These are phyloP conservation scores for Populus simonii DNA, from an alignment of 345 rosid species.

Conservation along the genomic window DNA sequence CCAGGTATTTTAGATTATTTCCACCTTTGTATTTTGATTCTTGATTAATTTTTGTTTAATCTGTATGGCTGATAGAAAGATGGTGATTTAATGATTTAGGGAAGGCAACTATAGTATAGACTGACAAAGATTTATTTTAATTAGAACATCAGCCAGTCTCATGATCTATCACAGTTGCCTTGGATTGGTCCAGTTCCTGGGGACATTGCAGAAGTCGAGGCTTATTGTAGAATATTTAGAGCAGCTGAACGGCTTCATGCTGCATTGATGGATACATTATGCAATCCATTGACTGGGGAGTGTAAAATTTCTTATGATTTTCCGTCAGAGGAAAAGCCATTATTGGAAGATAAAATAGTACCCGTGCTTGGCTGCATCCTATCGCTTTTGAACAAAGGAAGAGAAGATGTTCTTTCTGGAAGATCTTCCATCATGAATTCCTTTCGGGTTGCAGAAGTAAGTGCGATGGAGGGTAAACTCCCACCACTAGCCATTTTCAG, in stretches of 20 bases:
- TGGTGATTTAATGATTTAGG: not conserved
- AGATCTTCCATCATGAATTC: constrained; percentile 55
- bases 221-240: constrained; percentile 91
- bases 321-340: constrained; percentile 71
- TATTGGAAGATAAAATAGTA: constrained; percentile 86
- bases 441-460: constrained; percentile 45
- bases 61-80: not conserved
- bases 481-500: constrained; percentile 93
- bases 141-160: constrained; percentile 44
- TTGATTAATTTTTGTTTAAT: not conserved
- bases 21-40: not conserved
- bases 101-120: not conserved
- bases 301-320: constrained; percentile 74
- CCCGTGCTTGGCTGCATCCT: constrained; percentile 89
- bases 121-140: constrained; percentile 32
- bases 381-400: constrained; percentile 81
- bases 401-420: constrained; percentile 90
- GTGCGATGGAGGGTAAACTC: constrained; percentile 58
- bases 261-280: constrained; percentile 84
- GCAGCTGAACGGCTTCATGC: constrained; percentile 77
- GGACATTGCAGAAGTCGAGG: constrained; percentile 94
- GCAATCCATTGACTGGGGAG: constrained; percentile 95
- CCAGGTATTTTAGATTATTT: not conserved
- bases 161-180: constrained; percentile 60
- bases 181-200: constrained; percentile 98